Evolutionary conservation across 2,329 filamentous ascomycete species (phyloP).

Genomic region (Neophaeococcomyces aloes): DNA sequence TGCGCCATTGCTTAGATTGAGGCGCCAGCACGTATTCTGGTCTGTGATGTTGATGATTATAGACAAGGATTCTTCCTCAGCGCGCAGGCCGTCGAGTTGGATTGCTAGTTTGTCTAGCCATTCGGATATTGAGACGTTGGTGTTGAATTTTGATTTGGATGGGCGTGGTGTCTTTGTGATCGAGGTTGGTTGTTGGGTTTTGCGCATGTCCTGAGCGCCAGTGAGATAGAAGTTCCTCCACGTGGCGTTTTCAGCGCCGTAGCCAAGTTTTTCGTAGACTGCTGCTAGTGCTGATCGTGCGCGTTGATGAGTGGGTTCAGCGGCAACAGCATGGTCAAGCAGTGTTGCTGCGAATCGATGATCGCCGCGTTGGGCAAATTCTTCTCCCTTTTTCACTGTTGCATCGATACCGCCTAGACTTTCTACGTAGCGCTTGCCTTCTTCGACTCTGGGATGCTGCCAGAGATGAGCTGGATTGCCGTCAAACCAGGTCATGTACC

Average conservation of each 20-base stretch:
- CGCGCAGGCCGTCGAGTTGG: conserved; percentile 2
- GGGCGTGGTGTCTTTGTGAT: neutral
- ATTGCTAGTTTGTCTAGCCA: conserved; percentile 6
- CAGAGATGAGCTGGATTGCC: conserved; percentile 29
- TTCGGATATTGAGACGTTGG: conserved; percentile 4
- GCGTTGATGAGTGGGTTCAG: too few species aligned
- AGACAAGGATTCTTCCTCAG: neutral
- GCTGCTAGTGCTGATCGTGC: too few species aligned
- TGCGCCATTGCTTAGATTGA: conserved; percentile 9
- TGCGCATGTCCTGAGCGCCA: conserved; percentile 18
- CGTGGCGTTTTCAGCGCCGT: conserved; percentile 31
- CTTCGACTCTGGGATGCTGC: conserved; percentile 28
- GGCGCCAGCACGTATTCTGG: neutral
- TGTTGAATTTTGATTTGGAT: too few species aligned
- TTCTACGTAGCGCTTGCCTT: conserved; percentile 28
- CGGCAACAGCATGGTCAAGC: conserved; percentile 28
- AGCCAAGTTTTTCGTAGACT: conserved; percentile 28
- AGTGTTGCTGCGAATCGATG: conserved; percentile 32
- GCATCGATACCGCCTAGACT: conserved; percentile 29
- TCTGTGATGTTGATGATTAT: conserved; percentile 6
- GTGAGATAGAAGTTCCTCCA: conserved; percentile 35
- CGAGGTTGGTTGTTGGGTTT: neutral
- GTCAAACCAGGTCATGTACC: conserved; percentile 28
- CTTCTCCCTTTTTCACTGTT: conserved; percentile 25
- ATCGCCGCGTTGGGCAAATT: conserved; percentile 25